Evolutionary conservation across 768 basidiomycete genomes (phyloP).

Genomic region (Brasilioporus rufonigricans): DNA sequence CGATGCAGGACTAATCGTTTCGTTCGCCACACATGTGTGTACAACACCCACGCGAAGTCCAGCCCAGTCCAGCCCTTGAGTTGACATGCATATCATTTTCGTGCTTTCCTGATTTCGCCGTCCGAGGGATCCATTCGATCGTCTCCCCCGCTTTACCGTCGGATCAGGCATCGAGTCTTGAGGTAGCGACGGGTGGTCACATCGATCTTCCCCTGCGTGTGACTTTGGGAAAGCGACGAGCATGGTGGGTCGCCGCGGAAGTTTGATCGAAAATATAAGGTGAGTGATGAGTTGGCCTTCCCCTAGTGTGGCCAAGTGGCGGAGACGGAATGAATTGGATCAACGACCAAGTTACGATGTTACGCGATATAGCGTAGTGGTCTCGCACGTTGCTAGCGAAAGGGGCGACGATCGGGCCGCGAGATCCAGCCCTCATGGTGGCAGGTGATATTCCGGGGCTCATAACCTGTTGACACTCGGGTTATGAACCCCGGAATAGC

Average conservation of each 20-base stretch:
- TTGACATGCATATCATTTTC: not conserved
- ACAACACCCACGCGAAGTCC: not conserved
- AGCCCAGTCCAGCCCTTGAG: not conserved
- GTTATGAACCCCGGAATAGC: slow-evolving; percentile 17
- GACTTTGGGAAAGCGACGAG: not conserved
- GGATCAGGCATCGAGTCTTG: slow-evolving; percentile 7
- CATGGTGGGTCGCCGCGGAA: slow-evolving; percentile 16
- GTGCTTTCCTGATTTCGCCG: not conserved
- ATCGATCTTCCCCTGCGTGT: slow-evolving; percentile 3
- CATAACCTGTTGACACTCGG: slow-evolving; percentile 19
- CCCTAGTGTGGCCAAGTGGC: not conserved
- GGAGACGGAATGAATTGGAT: not conserved
- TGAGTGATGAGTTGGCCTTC: too few species aligned
- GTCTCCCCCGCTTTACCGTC: not conserved
- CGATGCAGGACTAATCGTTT: not conserved
- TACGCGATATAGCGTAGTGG: slow-evolving; percentile 12
- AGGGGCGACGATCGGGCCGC: not conserved
- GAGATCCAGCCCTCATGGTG: slow-evolving; percentile 14
- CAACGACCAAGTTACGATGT: not conserved
- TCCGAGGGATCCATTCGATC: slow-evolving; percentile 8
- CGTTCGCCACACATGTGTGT: slow-evolving; percentile 7
- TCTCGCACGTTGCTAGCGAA: not conserved
- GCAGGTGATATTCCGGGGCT: slow-evolving; percentile 23
- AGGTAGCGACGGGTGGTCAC: not conserved
- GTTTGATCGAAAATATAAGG: not conserved